phyloP scores from a whole-genome alignment of 176 grass and related monocot genomes.

The Raddia distichophylla region DNA sequence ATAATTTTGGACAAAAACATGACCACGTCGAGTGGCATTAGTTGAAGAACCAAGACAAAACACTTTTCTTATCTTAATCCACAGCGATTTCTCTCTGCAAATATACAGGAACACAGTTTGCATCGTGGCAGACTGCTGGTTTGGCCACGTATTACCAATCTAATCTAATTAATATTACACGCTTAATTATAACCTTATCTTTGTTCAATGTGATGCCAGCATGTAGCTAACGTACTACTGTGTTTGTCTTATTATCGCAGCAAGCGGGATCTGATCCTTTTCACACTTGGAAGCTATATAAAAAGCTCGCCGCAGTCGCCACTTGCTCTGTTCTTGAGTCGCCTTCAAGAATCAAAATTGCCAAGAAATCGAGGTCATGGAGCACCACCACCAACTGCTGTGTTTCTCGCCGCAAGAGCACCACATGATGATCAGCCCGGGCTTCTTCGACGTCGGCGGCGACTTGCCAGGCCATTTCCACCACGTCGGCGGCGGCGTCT shows the following conservation, averaged over 20 bases:
- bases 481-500: not conserved
- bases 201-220: not conserved
- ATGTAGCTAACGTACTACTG: too few species aligned
- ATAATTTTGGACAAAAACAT: too few species aligned
- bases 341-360: not conserved
- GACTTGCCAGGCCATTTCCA: not conserved
- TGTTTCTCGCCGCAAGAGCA: constrained; percentile 7
- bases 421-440: constrained; percentile 24
- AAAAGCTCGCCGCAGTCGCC: not conserved
- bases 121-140: constrained; percentile 8
- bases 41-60: too few species aligned
- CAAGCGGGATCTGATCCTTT: not conserved
- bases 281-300: constrained; percentile 16
- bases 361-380: not conserved
- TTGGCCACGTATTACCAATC: not conserved
- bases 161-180: too few species aligned
- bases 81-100: not conserved
- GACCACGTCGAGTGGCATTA: too few species aligned
- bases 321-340: not conserved
- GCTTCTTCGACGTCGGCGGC: constrained; percentile 20
- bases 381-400: constrained; percentile 33
- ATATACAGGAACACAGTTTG: not conserved
- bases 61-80: not conserved
- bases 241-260: not conserved
- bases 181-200: not conserved